Evolutionary conservation across 495 filamentous ascomycete genomes (phyloP).

Genomic region (Venustampulla echinocandica): DNA sequence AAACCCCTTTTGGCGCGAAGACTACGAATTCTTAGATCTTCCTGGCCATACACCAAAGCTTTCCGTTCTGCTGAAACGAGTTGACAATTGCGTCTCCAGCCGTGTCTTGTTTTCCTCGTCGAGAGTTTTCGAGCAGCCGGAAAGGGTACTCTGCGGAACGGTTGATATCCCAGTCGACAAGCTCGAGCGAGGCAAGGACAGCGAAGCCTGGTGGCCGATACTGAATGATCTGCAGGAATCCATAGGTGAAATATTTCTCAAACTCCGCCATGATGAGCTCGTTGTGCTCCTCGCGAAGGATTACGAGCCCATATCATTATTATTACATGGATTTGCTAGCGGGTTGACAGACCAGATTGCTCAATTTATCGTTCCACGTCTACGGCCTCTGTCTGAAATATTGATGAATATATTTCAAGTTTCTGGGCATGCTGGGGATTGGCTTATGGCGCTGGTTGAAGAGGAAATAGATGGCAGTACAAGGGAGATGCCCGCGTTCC

Average conservation of each 20-base stretch:
- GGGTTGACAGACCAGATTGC: constrained; percentile 82
- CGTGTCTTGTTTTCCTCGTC: constrained; percentile 20
- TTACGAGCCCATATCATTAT: constrained; percentile 74
- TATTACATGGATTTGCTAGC: constrained; percentile 75
- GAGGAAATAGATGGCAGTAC: constrained; percentile 93
- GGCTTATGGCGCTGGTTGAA: constrained; percentile 88
- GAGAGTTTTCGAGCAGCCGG: constrained; percentile 20
- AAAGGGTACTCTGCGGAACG: constrained; percentile 51
- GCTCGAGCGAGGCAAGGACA: constrained; percentile 65
- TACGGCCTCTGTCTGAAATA: constrained; percentile 73
- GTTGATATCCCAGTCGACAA: constrained; percentile 83
- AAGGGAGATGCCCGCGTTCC: constrained; percentile 61
- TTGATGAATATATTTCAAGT: constrained; percentile 95
- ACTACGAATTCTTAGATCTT: constrained; percentile 78
- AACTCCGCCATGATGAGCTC: constrained; percentile 72
- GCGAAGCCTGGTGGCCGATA: constrained; percentile 86
- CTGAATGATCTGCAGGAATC: constrained; percentile 59
- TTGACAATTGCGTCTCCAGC: constrained; percentile 32
- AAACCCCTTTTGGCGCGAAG: constrained; percentile 92
- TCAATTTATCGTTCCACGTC: constrained; percentile 62
- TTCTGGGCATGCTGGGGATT: constrained; percentile 77
- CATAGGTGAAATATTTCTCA: constrained; percentile 83
- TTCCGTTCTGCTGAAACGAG: constrained; percentile 72
- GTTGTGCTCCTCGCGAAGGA: constrained; percentile 80
- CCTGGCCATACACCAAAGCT: constrained; percentile 70